Percentiles rank a stretch among this genome's conserved stretches.
phyloP scores from a whole-genome alignment of 2,329 filamentous ascomycete genomes.

The Alternaria gaisen region DNA sequence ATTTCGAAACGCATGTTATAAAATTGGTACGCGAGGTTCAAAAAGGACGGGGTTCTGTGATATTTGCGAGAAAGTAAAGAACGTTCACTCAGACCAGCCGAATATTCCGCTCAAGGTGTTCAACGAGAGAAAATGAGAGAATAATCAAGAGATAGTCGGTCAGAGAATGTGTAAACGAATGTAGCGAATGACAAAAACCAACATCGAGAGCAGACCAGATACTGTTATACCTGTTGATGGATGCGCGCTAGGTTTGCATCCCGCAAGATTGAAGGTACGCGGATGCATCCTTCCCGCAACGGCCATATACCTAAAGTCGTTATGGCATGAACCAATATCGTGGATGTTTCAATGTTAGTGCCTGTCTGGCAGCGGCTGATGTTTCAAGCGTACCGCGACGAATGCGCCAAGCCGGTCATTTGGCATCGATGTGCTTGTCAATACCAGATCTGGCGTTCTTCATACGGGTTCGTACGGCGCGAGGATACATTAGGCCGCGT shows the following conservation, averaged over 20 bases:
- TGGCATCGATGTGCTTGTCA: neutral
- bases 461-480: neutral
- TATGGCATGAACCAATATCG: constrained; percentile 5
- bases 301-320: neutral
- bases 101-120: constrained; percentile 30
- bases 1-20: constrained; percentile 32
- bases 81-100: constrained; percentile 35
- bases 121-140: constrained; percentile 23
- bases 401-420: neutral
- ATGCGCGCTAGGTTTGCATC: neutral
- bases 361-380: neutral
- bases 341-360: neutral
- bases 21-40: neutral
- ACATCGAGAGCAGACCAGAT: neutral
- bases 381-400: constrained; percentile 1
- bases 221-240: neutral
- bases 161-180: constrained; percentile 6
- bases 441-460: neutral
- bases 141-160: constrained; percentile 3
- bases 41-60: neutral
- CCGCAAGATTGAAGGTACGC: neutral
- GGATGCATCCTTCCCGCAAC: neutral
- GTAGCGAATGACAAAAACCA: neutral
- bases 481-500: neutral
- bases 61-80: constrained; percentile 16